Base-by-base conservation (phyloP, 2,329 filamentous ascomycete species). In the Truncatella angustata region DNA sequence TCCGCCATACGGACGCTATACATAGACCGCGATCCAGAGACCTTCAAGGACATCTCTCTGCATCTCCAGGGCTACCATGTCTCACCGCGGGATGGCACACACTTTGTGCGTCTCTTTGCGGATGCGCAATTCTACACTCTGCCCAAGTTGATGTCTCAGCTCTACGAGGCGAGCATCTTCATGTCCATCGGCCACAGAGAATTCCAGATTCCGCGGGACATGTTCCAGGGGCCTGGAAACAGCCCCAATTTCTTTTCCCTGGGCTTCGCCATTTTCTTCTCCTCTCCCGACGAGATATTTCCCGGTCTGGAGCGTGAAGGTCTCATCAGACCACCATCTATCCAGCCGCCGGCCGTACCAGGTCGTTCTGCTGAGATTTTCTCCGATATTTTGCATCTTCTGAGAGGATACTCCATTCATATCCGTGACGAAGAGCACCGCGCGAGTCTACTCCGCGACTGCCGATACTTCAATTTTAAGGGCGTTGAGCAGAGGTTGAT, bases 201-300 rank as follows among this genome's bases (percentile, higher is more conserved):
- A 62, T 97, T 97, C 70, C 88, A 91, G 66, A 92, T 97, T 58
- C 89, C 92, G 2, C 88, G 91, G 56, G 90, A 96, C 61, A 78
- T 96, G 55, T 96, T 97, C 70, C 87, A 82, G 26, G 81, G 83
- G 32, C 90, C 91, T 1, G 93, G 92, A 23, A 92, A 97, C 71
- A 86, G 85, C n/a, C 92, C 92, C 11, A 97, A 97, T 69, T 97
- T 91, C 78, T 97, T 97, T 76, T 88, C 91, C 0, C 81, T 97
- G 3, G 92, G 92, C 54, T 96, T 96, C 64, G 87, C 86, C 34
- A 82, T 90, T 61, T 95, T 96, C 78, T 96, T 96, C 73, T 86
- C 86, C 14, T 85, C 84, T 2, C 89, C 89, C 0, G 78, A 82
- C 12, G 87, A 96, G 61, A 81, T 91, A 5, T 97, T 96, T 60